Evolutionary conservation across 805 yeast genomes (phyloP), one percentile per base, ranked within the genome.

Genomic region (Kodamaea fukazawae): DNA sequence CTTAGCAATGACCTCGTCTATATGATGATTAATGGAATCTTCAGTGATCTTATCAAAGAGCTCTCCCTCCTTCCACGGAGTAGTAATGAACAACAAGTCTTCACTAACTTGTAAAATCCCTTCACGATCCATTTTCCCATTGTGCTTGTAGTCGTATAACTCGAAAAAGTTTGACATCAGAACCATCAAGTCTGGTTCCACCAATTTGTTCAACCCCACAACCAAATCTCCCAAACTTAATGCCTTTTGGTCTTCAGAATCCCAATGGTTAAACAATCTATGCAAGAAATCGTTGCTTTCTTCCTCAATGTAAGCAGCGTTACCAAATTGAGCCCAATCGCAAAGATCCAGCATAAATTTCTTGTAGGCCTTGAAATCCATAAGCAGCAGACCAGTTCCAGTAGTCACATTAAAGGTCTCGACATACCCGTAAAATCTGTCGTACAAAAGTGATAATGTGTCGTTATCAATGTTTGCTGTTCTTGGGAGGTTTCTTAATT

Each of bases 71-170:
- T 88, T 81, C 83, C 93, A 85, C 2, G 96, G 96, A 29, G 83
- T 73, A 0, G 96, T 89, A 26, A 93, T 71, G 50, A 78, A 83
- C 9, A 91, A 65, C 29, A 91, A 63, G 34, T 91, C 98, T 56
- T 93, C 99, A 0, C 96, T 88, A 42, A 90, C 75, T 46, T 81
- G 82, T 32, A 93, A 66, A 4, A 93, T 86, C 0, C 85, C 85
- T 45, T 87, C 96, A 36, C 89, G 71, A 44, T 80, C 83, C 31
- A 93, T 75, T 42, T 68, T 74, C 0, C 85, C 88, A 22, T 69
- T 72, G 1, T 68, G 65, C 6, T 75, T 73, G 9, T 66, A 65
- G 57, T 85, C 93, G 55, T 86, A 93, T 7, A 91, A 65, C 13
- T 76, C 76, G 51, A 88, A 89, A 55, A 89, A 89, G 50, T 83